A percentile compares a stretch with the other conserved stretches of the same genome.
These are phyloP conservation scores for Cadophora gregata DNA, from an alignment of 2,329 filamentous ascomycete genomes.

Conservation along the genomic window DNA sequence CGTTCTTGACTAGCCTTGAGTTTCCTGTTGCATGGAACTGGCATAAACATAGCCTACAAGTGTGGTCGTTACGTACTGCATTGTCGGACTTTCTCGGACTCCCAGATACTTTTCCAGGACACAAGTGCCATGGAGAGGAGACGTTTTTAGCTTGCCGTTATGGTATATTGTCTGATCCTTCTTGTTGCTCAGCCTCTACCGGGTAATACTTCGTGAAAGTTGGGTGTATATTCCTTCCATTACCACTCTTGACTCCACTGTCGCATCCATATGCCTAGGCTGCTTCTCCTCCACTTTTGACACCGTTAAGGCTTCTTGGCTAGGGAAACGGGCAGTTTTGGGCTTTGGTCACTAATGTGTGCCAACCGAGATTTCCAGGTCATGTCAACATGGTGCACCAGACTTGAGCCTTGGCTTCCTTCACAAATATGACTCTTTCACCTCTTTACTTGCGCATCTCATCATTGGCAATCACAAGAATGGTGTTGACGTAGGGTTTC, in stretches of 20 bases:
- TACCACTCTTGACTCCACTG: not conserved
- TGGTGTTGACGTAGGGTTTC: no score
- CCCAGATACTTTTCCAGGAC: not conserved
- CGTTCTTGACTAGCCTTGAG: not conserved
- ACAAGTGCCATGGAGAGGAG: not conserved
- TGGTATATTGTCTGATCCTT: not conserved
- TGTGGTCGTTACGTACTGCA: not conserved
- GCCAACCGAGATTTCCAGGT: not conserved
- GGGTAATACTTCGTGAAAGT: not conserved
- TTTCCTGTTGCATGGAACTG: not conserved
- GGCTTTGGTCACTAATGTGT: not conserved
- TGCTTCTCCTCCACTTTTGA: not conserved
- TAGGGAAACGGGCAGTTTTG: not conserved
- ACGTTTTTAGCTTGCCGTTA: not conserved
- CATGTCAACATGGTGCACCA: not conserved
- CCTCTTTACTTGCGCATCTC: not conserved
- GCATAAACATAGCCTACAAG: not conserved
- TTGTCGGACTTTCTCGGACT: not conserved
- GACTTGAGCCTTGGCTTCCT: not conserved
- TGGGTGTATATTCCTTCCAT: not conserved
- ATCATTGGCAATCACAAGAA: not conserved
- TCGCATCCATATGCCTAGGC: not conserved
- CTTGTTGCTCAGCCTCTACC: not conserved
- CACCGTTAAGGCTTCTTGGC: not conserved
- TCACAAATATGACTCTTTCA: not conserved